Conservation (phyloP, 495 filamentous ascomycete species). For the Parathielavia appendiculata region DNA sequence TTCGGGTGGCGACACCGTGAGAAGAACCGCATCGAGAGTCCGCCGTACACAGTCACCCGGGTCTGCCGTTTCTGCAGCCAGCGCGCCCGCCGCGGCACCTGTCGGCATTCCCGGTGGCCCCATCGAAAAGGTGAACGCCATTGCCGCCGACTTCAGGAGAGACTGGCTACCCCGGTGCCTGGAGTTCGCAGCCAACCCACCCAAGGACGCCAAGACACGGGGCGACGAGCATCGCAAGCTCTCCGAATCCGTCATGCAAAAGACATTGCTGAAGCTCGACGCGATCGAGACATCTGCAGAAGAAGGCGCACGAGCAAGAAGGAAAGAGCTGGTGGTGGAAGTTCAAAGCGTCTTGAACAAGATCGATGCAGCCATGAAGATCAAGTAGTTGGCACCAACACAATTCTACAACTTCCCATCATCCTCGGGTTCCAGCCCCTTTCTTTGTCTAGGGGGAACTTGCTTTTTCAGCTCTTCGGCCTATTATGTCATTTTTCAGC, state of each 20-base stretch:
- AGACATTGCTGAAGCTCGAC: conserved; percentile 82
- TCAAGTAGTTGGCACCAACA: conserved; percentile 11
- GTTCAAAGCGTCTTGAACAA: conserved; percentile 60
- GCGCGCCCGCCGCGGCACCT: conserved; percentile 21
- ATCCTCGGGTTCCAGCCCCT: not conserved
- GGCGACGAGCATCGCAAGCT: conserved; percentile 75
- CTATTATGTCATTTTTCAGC: not conserved
- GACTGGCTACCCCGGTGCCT: conserved; percentile 62
- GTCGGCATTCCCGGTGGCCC: conserved; percentile 43
- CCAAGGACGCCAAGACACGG: conserved; percentile 62
- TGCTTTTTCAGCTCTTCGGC: not conserved
- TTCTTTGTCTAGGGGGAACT: not conserved
- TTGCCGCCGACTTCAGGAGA: conserved; percentile 61
- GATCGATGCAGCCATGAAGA: conserved; percentile 49
- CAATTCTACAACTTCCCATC: not conserved
- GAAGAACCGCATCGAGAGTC: conserved; percentile 26
- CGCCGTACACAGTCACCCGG: conserved; percentile 25
- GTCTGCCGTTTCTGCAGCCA: conserved; percentile 22
- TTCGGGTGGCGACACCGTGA: conserved; percentile 20
- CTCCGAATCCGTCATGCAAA: conserved; percentile 75
- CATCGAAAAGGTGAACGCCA: conserved; percentile 64
- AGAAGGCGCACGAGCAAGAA: conserved; percentile 54
- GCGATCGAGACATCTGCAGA: conserved; percentile 70
- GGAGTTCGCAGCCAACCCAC: conserved; percentile 59
- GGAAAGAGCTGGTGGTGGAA: conserved; percentile 72